Evolutionary conservation across 2,329 filamentous ascomycete species (phyloP).

Genomic region (Xylaria sp.): DNA sequence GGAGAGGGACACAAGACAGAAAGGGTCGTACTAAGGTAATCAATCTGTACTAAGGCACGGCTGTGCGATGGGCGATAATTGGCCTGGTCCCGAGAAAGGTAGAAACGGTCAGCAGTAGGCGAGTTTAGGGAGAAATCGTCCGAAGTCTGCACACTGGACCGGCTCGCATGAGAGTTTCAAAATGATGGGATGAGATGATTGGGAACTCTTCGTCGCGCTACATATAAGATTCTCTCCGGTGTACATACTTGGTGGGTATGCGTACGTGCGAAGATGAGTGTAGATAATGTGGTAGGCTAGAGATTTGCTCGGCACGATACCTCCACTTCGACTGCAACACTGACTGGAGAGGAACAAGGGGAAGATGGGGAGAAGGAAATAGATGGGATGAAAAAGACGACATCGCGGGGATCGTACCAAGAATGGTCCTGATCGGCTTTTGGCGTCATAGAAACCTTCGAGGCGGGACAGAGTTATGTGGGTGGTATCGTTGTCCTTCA

Average conservation of each 20-base stretch:
- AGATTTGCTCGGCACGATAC: neutral
- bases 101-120: constrained; percentile 23
- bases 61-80: constrained; percentile 20
- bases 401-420: constrained; percentile 26
- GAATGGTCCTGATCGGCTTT: constrained; percentile 32
- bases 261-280: neutral
- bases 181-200: constrained; percentile 28
- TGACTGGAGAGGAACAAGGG: neutral
- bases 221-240: constrained; percentile 20
- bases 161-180: constrained; percentile 27
- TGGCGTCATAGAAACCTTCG: constrained; percentile 33
- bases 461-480: constrained; percentile 25
- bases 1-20: neutral
- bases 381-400: constrained; percentile 15
- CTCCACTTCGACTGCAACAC: constrained; percentile 9
- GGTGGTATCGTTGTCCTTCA: constrained; percentile 28
- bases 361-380: neutral
- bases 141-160: constrained; percentile 29
- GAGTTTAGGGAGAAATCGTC: constrained; percentile 34
- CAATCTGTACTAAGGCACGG: constrained; percentile 10
- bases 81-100: constrained; percentile 20
- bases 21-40: constrained; percentile 3
- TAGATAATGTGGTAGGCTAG: neutral
- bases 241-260: neutral
- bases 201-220: constrained; percentile 15